Evolutionary conservation across 768 basidiomycete species (phyloP), one percentile per base, ranked within the genome.

Genomic region (Bullera alba): DNA sequence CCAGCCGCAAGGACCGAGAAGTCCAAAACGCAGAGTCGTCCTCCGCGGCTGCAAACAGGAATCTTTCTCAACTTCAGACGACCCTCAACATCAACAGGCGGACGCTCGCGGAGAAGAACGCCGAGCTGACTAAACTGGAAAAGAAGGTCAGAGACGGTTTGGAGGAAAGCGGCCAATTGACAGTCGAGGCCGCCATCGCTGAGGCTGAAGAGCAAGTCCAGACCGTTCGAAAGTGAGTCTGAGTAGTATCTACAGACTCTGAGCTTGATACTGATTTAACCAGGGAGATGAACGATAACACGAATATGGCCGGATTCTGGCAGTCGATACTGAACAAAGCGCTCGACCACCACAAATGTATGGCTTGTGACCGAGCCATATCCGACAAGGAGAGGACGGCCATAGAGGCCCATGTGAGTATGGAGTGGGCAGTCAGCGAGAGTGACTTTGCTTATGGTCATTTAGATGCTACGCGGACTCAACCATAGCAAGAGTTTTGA

Each of bases 331-430:
- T 59, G 2, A 48, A 53, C 21, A 47, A 50, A 4, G 59, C 51
- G 28, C 80, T 79, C 64, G 74, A 77, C 43, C 79, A 83, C 54
- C 82, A 84, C 62, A 70, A 77, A 0, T 99, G 93, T 62, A 76
- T 79, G 10, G 82, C 82, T 6, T 97, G 93, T 66, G 81, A 82
- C 59, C 80, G 91, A 1, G 76, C 76, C 32, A 73, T 96, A 64
- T 74, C 79, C 19, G 46, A 50, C 10, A 62, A 67, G 1, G 83
- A 83, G 37, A 58, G 79, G 39, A 72, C 73, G 0, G 76, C 78
- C 0, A 86, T 91, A 53, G 85, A 91, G 69, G 79, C 77, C 73
- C 81, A 81, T 61, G 88, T 87, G 50, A 46, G 82, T 74, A 19
- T 16, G 7, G n/a, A n/a, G 19, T 12, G 22, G 37, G 12, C 12